These are phyloP conservation scores for Penicillium daleae DNA, from an alignment of 495 filamentous ascomycete genomes.

Conservation along the genomic window DNA sequence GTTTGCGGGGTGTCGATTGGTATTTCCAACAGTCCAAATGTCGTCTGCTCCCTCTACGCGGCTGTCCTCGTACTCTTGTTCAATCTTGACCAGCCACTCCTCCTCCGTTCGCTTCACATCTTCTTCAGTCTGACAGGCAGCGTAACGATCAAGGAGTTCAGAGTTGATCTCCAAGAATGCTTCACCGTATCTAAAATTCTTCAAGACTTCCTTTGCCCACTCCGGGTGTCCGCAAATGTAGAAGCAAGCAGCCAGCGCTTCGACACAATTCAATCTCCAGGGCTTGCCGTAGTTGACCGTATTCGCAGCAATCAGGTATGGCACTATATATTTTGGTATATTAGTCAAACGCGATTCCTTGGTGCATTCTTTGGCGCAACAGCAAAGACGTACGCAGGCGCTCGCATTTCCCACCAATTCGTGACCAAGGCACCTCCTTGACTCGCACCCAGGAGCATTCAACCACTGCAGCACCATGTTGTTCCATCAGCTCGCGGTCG, in stretches of 20 bases:
- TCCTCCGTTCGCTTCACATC: conserved; percentile 86
- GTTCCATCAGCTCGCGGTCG: conserved; percentile 78
- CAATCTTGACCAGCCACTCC: conserved; percentile 86
- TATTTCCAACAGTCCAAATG: conserved; percentile 84
- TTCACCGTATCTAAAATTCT: conserved; percentile 84
- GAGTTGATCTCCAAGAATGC: conserved; percentile 89
- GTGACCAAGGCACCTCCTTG: conserved; percentile 84
- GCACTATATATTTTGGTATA: conserved; percentile 49
- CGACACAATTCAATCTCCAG: conserved; percentile 91
- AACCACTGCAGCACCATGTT: conserved; percentile 91
- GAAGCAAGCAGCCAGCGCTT: conserved; percentile 90
- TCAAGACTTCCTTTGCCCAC: conserved; percentile 83
- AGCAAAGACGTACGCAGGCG: conserved; percentile 59
- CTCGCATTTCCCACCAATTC: conserved; percentile 95
- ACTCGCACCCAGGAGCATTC: conserved; percentile 97
- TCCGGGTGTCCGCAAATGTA: conserved; percentile 88
- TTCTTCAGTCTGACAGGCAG: conserved; percentile 78
- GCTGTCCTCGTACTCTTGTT: conserved; percentile 83
- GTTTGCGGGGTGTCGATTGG: conserved; percentile 65
- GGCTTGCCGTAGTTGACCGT: conserved; percentile 96
- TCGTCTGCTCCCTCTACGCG: conserved; percentile 65
- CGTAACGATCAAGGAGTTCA: conserved; percentile 80
- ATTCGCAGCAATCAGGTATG: conserved; percentile 95
- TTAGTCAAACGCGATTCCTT: conserved; percentile 6
- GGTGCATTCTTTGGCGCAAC: neutral